Conservation (phyloP, 2,329 filamentous ascomycete genomes). For the Pseudovirgaria hyperparasitica region DNA sequence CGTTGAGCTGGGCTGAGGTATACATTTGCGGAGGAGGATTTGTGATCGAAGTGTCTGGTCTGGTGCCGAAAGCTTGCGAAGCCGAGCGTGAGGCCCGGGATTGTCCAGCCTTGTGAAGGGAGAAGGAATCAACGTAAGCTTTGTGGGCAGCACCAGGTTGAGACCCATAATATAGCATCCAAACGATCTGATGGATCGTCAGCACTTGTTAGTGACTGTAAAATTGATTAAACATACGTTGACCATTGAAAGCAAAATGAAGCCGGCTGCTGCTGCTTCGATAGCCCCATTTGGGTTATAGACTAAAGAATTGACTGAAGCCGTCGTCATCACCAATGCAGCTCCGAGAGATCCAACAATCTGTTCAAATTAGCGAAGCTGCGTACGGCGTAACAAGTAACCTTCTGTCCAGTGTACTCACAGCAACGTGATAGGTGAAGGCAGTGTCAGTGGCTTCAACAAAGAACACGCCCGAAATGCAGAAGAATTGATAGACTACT, state of each 20-base stretch:
- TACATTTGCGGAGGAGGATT: conserved; percentile 83
- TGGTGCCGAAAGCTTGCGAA: conserved; percentile 59
- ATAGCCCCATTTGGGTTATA: conserved; percentile 61
- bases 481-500: conserved; percentile 70
- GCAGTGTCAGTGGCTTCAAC: conserved; percentile 75
- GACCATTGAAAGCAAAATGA: conserved; percentile 88
- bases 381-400: conserved; percentile 1
- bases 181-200: conserved; percentile 57
- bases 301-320: conserved; percentile 74
- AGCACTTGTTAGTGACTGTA: conserved; percentile 7
- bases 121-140: conserved; percentile 90
- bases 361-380: conserved; percentile 22
- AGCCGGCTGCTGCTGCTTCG: conserved; percentile 82
- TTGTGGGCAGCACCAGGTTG: conserved; percentile 75
- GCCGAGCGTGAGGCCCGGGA: conserved; percentile 54
- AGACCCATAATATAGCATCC: conserved; percentile 98
- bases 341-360: conserved; percentile 77
- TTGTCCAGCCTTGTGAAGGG: conserved; percentile 71
- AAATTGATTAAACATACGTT: conserved; percentile 46
- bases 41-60: conserved; percentile 74
- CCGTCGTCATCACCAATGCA: conserved; percentile 73
- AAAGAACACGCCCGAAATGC: conserved; percentile 66
- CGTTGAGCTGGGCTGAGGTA: conserved; percentile 85
- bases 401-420: conserved; percentile 24
- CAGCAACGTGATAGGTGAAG: conserved; percentile 81